A percentile compares a stretch with the other conserved stretches of the same genome.
These are phyloP conservation scores for Mucor indicus DNA, from an alignment of 371 early-diverging fungal genomes.

Conservation along the genomic window DNA sequence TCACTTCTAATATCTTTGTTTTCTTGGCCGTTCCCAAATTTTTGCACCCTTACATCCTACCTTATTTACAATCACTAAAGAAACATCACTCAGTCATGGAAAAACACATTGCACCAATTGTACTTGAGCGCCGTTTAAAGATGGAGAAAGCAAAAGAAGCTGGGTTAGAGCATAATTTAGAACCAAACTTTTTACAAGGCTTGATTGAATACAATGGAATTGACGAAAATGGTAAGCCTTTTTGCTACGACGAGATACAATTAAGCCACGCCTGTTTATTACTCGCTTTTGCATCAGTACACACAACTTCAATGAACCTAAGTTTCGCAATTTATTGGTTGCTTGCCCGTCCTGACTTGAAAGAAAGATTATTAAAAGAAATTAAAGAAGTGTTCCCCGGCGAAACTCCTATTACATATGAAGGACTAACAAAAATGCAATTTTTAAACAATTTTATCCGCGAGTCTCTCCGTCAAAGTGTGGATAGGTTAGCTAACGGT, in stretches of 20 bases:
- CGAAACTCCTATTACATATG: constrained; percentile 15
- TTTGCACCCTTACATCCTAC: constrained; percentile 25
- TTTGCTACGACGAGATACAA: constrained; percentile 9
- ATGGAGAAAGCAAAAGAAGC: constrained; percentile 5
- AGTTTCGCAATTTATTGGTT: constrained; percentile 30
- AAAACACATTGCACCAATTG: constrained; percentile 18
- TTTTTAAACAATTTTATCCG: constrained; percentile 34
- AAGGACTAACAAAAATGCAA: constrained; percentile 22
- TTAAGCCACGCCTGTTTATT: constrained; percentile 21
- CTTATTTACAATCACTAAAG: constrained; percentile 20
- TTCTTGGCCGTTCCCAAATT: constrained; percentile 20
- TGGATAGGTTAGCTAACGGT: constrained; percentile 24
- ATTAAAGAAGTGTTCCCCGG: constrained; percentile 24
- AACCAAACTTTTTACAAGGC: constrained; percentile 24
- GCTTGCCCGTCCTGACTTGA: constrained; percentile 32
- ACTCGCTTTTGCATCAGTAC: constrained; percentile 41
- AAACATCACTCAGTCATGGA: constrained; percentile 28
- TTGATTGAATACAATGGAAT: constrained; percentile 15
- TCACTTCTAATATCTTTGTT: constrained; percentile 21
- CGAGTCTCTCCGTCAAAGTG: constrained; percentile 31
- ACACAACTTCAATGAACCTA: constrained; percentile 29
- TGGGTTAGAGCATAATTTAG: not conserved
- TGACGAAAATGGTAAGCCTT: constrained; percentile 10
- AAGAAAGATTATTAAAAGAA: constrained; percentile 17
- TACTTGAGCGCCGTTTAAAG: constrained; percentile 15